These are phyloP conservation scores for Fusarium dlaminii DNA, from an alignment of 2,329 filamentous ascomycete genomes.

Conservation along the genomic window DNA sequence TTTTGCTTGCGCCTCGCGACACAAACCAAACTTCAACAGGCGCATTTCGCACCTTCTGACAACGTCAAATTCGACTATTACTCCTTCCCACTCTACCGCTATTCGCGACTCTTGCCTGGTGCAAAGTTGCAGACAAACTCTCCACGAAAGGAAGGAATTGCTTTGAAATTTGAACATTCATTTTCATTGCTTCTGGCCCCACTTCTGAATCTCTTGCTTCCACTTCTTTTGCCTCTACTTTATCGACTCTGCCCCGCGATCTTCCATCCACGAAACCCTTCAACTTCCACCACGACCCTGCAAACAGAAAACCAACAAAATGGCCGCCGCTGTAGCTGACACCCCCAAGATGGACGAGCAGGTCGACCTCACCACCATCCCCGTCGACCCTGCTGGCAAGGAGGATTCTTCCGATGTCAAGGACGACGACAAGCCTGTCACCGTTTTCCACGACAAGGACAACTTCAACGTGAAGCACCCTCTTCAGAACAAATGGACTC, in stretches of 20 bases:
- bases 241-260: slow-evolving; percentile 45
- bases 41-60: slow-evolving; percentile 35
- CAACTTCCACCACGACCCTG: slow-evolving; percentile 10
- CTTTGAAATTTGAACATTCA: slow-evolving; percentile 35
- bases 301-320: slow-evolving; percentile 39
- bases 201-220: slow-evolving; percentile 33
- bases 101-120: slow-evolving; percentile 50
- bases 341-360: slow-evolving; percentile 58
- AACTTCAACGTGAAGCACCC: slow-evolving; percentile 99
- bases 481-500: slow-evolving; percentile 95
- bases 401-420: slow-evolving; percentile 60
- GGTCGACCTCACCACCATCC: slow-evolving; percentile 74
- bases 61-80: slow-evolving; percentile 27
- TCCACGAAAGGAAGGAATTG: slow-evolving; percentile 39
- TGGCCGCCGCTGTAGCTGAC: slow-evolving; percentile 50
- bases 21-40: slow-evolving; percentile 31
- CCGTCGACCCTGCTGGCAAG: slow-evolving; percentile 71
- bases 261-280: slow-evolving; percentile 25
- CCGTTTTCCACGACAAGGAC: slow-evolving; percentile 97
- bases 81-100: not conserved
- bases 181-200: slow-evolving; percentile 31
- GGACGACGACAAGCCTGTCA: slow-evolving; percentile 73
- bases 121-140: slow-evolving; percentile 46
- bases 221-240: slow-evolving; percentile 31
- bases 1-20: slow-evolving; percentile 39